Evolutionary conservation across 148 eudicot genomes (phyloP), one percentile per base, ranked within the genome.

Genomic region (Amaranthus cruentus): DNA sequence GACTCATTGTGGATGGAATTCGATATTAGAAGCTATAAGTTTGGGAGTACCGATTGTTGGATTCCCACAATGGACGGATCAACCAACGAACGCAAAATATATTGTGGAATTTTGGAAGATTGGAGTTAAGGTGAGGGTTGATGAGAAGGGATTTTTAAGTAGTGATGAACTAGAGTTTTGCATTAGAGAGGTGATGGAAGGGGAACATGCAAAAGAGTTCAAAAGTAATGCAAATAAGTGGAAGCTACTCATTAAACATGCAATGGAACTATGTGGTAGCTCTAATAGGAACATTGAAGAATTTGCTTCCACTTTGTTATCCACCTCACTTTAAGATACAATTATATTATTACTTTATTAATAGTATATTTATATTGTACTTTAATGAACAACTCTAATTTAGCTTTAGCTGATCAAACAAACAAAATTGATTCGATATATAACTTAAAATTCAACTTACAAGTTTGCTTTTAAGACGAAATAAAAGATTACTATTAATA

Each of bases 1-100:
- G 48, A 81, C 83, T 9, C 92, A 88, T 51, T 81, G 89, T 59
- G 89, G 89, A 6, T 84, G 87, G 88, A 88, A 88, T 72, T 88
- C 89, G 21, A 80, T 85, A 0, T 44, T 86, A n/a, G 92, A 88
- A 47, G 85, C 85, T 44, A 56, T 88, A 73, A 72, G 84, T 15
- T 72, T 81, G 47, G 88, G 87, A 13, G 88, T 88, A 28, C 85
- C 88, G 0, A 70, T 86, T 71, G 82, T 86, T 70, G 86, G 75
- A 5, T 57, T 84, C 76, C 88, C 89, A 0, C 79, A 66, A 4
- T 88, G 88, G 89, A 70, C 82, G 0, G 89, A 88, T 64, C 88
- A 88, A 71, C 73, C 78, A 0, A 81, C 85, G 0, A 84, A 88
- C 55, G 85, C 88, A 0, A 87, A 88, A 77, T 79, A 55, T 28